Conservation (phyloP, 148 eudicot genomes). For the Silene conica region DNA sequence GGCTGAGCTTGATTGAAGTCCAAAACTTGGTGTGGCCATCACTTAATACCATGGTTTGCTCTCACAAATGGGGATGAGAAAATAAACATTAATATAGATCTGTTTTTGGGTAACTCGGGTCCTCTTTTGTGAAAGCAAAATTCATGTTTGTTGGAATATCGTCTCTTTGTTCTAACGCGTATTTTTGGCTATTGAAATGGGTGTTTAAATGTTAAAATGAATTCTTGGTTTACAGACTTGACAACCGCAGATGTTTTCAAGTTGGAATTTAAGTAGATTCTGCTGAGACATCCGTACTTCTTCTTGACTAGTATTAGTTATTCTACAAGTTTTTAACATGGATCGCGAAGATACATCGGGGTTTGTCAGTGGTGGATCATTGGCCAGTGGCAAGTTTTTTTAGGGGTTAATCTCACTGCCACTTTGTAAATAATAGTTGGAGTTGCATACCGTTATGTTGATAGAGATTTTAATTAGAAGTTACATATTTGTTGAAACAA, state of each 20-base stretch:
- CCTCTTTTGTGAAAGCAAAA: not conserved
- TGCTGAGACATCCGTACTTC: constrained; percentile 4
- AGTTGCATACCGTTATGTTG: constrained; percentile 5
- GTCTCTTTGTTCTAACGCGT: not conserved
- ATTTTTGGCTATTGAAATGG: not conserved
- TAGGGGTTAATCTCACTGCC: constrained; percentile 1
- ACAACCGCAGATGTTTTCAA: constrained; percentile 12
- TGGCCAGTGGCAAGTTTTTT: not conserved
- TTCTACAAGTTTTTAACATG: constrained; percentile 30
- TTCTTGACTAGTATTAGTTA: constrained; percentile 16
- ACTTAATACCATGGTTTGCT: no score
- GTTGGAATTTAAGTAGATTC: not conserved
- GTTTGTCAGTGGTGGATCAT: constrained; percentile 61
- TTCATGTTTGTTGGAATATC: not conserved
- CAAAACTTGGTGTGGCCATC: no score
- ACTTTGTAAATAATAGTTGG: constrained; percentile 27
- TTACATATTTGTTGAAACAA: constrained; percentile 15
- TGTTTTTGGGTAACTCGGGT: not conserved
- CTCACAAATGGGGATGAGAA: no score
- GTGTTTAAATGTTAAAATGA: not conserved
- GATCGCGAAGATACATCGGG: constrained; percentile 79
- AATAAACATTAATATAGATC: not conserved
- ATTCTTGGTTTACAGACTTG: constrained; percentile 24
- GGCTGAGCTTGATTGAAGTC: no score
- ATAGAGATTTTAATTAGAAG: constrained; percentile 18